These are phyloP conservation scores for Fragaria nilgerrensis DNA, from an alignment of 306 rosid genomes.

Conservation along the genomic window DNA sequence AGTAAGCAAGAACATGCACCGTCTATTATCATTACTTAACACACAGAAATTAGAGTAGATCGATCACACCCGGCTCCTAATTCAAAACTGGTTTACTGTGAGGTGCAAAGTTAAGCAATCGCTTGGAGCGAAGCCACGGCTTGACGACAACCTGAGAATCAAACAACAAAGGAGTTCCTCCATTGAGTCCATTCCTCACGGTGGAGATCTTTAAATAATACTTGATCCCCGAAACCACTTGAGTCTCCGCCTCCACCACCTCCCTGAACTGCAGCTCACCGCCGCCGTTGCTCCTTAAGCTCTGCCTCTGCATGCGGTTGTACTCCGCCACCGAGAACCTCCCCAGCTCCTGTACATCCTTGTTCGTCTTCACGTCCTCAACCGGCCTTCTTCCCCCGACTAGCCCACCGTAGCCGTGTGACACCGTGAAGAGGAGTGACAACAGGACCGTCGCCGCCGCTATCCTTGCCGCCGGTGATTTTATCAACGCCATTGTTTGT, in stretches of 20 bases:
- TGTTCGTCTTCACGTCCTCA: conserved; percentile 50
- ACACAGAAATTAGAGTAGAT: background rate
- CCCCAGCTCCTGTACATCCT: conserved; percentile 70
- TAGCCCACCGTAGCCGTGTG: conserved; percentile 27
- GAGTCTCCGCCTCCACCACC: conserved; percentile 73
- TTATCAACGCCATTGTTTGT: conserved; percentile 27
- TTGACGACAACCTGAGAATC: conserved; percentile 63
- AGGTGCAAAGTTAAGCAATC: conserved; percentile 54
- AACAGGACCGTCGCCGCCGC: conserved; percentile 14
- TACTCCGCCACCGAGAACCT: conserved; percentile 75
- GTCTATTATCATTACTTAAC: background rate
- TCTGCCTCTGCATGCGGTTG: conserved; percentile 29
- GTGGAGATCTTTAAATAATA: conserved; percentile 55
- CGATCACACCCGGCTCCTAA: background rate
- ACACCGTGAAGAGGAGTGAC: conserved; percentile 4
- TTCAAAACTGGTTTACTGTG: background rate
- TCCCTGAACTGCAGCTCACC: conserved; percentile 40
- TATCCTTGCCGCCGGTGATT: conserved; percentile 27
- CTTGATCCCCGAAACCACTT: conserved; percentile 73
- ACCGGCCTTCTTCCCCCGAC: conserved; percentile 55
- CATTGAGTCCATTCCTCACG: conserved; percentile 22
- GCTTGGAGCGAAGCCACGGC: conserved; percentile 59
- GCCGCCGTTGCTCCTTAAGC: conserved; percentile 2
- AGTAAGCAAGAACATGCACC: background rate
- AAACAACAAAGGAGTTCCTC: conserved; percentile 42